Percentiles rank a stretch among this genome's conserved stretches.
Evolutionary conservation across 305 asterid genomes (phyloP).

Genomic region (Salvia sclarea): DNA sequence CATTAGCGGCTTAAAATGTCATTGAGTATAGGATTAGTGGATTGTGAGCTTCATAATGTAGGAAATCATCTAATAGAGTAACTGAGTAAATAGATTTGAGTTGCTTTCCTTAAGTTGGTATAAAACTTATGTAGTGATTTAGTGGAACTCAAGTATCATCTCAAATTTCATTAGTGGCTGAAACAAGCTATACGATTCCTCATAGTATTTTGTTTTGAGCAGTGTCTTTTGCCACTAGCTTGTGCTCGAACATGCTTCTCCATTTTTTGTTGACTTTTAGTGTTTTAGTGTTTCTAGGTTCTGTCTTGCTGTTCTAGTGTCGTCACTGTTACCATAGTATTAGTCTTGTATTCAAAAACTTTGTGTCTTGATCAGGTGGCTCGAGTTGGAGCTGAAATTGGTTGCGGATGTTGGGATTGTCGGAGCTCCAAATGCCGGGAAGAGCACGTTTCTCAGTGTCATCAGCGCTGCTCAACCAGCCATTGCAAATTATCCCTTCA

Average conservation of each 20-base stretch:
- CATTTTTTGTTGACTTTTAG: neutral
- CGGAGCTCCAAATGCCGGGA: conserved; percentile 98
- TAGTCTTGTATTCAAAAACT: conserved; percentile 2
- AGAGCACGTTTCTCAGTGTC: conserved; percentile 91
- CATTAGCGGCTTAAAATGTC: neutral
- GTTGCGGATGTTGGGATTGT: conserved; percentile 97
- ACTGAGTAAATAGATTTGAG: neutral
- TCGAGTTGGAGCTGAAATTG: conserved; percentile 88
- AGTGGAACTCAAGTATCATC: neutral
- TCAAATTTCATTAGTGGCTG: conserved; percentile 3
- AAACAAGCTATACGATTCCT: conserved; percentile 10
- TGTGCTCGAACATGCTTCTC: neutral
- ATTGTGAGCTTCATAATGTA: conserved; percentile 2
- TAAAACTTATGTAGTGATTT: neutral
- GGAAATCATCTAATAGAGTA: neutral
- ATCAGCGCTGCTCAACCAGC: conserved; percentile 87
- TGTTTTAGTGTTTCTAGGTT: conserved; percentile 1
- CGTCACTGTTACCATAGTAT: neutral
- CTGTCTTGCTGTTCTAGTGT: neutral
- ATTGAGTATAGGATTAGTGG: neutral
- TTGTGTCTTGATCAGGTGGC: conserved; percentile 67
- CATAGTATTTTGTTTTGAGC: neutral
- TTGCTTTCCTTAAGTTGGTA: neutral
- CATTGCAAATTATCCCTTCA: conserved; percentile 92
- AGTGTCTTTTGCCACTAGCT: neutral